phyloP scores from a whole-genome alignment of 106 monocot genomes.

The Agapanthus africanus region DNA sequence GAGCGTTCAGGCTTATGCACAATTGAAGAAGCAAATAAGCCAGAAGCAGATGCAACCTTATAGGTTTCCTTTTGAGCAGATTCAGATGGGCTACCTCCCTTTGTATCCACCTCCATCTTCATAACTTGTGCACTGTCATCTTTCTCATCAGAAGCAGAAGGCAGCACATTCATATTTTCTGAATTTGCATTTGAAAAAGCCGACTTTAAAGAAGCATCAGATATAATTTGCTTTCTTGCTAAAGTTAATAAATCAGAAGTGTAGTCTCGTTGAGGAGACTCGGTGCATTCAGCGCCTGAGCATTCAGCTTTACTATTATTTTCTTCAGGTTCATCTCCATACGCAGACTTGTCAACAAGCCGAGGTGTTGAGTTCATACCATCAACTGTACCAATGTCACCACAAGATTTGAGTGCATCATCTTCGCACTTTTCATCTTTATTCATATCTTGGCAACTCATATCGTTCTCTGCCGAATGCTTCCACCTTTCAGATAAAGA shows the following conservation, averaged over 20 bases:
- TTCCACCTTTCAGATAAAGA: constrained; percentile 37
- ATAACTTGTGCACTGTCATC: constrained; percentile 21
- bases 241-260: constrained; percentile 1
- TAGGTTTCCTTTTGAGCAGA: constrained; percentile 14
- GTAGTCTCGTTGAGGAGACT: constrained; percentile 1
- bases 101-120: constrained; percentile 13
- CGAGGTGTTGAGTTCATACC: not conserved
- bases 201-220: constrained; percentile 3
- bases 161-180: constrained; percentile 6
- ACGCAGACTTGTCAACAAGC: not conserved
- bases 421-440: not conserved
- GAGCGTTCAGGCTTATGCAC: not conserved
- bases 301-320: not conserved
- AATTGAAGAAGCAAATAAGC: constrained; percentile 10
- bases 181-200: constrained; percentile 15
- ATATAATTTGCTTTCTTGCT: constrained; percentile 4
- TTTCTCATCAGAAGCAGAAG: constrained; percentile 13
- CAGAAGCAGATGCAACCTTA: constrained; percentile 6
- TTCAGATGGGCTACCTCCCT: constrained; percentile 9
- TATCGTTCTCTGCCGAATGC: not conserved
- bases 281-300: constrained; percentile 8
- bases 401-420: constrained; percentile 6
- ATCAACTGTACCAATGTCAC: constrained; percentile 2
- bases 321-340: not conserved
- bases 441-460: constrained; percentile 8